Conservation (phyloP, 106 monocot species). For the Platanthera zijinensis region DNA sequence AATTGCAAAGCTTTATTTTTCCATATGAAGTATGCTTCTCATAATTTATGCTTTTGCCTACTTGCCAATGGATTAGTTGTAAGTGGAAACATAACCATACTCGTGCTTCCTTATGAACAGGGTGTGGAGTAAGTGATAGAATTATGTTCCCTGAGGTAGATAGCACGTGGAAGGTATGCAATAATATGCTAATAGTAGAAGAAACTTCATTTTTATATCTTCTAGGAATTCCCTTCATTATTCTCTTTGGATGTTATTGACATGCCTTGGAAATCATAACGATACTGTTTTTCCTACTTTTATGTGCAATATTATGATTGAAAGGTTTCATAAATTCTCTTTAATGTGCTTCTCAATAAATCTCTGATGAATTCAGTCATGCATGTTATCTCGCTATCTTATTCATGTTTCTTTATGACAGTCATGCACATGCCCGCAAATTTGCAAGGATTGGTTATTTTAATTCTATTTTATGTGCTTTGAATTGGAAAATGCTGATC, state of each 20-base stretch:
- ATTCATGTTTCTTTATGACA: no score
- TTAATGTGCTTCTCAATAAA: neutral
- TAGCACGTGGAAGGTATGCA: slow-evolving; percentile 82
- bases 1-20: neutral
- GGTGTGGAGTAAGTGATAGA: slow-evolving; percentile 32
- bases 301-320: neutral
- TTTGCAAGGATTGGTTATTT: no score
- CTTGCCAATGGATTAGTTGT: neutral
- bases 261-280: neutral
- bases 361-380: neutral
- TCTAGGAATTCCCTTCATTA: neutral
- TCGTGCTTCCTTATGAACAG: slow-evolving; percentile 18
- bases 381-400: no score
- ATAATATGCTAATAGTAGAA: neutral
- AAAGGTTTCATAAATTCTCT: no score
- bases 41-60: neutral
- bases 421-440: no score
- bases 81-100: neutral
- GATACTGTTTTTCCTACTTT: neutral
- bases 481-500: neutral
- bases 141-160: slow-evolving; percentile 78
- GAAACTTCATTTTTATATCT: neutral
- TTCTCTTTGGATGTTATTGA: neutral
- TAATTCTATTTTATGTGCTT: neutral
- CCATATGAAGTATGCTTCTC: neutral